Conservation (phyloP, 345 rosid genomes). For the Psidium friedrichsthalianum region DNA sequence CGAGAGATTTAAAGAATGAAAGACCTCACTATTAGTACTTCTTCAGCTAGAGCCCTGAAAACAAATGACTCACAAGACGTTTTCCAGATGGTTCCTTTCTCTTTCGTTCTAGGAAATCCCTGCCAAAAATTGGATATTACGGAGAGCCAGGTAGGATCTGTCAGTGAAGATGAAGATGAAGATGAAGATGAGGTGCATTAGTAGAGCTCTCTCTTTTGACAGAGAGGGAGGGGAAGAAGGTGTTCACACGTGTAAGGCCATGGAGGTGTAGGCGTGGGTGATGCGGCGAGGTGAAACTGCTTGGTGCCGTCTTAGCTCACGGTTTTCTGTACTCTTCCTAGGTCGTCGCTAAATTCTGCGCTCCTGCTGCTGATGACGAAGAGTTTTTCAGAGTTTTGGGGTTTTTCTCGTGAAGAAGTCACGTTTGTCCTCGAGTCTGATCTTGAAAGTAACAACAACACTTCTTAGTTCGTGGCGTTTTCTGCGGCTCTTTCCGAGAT, state of each 20-base stretch:
- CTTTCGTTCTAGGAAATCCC: neutral
- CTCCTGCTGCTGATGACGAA: neutral
- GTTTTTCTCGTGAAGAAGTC: neutral
- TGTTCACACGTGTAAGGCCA: neutral
- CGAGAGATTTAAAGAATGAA: neutral
- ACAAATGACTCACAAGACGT: neutral
- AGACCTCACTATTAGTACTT: neutral
- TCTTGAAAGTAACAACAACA: neutral
- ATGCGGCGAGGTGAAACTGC: slow-evolving; percentile 8
- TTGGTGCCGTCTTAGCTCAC: neutral
- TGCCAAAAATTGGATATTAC: neutral
- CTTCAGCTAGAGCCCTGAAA: neutral
- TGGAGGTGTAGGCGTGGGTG: neutral
- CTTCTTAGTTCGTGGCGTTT: neutral
- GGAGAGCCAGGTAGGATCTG: neutral
- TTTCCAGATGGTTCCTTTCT: neutral
- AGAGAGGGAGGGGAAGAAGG: neutral
- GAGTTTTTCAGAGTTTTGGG: neutral
- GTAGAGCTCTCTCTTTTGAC: neutral
- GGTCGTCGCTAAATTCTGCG: neutral
- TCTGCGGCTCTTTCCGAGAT: neutral
- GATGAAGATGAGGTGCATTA: neutral
- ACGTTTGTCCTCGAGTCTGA: neutral
- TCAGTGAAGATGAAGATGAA: neutral
- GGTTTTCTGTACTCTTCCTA: neutral